Conservation (phyloP, 306 rosid species). For the barrel medic (Medicago truncatula) region MtrunA17r5.0-ANR NC_053047.1:5420501-5421000, state of each 20-base stretch:
- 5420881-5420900: too few species aligned
- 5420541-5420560: slow-evolving; percentile 38
- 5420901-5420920: too few species aligned
- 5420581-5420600: neutral
- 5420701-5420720: neutral
- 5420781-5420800: slow-evolving; percentile 31
- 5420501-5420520: slow-evolving; percentile 56
- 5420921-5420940: too few species aligned
- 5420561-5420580: slow-evolving; percentile 26
- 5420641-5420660: slow-evolving; percentile 22
- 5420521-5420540: slow-evolving; percentile 46
- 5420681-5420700: neutral
- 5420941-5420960: too few species aligned
- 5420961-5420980: too few species aligned
- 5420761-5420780: neutral
- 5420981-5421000: too few species aligned
- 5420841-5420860: too few species aligned
- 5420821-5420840: too few species aligned
- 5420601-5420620: slow-evolving; percentile 37
- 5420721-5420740: neutral
- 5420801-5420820: slow-evolving; percentile 32
- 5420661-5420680: accelerated
- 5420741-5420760: slow-evolving; percentile 43
- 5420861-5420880: too few species aligned
- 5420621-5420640: slow-evolving; percentile 46